These are phyloP conservation scores for Vigna unguiculata DNA, from an alignment of 306 rosid genomes.

Conservation along the genomic window DNA sequence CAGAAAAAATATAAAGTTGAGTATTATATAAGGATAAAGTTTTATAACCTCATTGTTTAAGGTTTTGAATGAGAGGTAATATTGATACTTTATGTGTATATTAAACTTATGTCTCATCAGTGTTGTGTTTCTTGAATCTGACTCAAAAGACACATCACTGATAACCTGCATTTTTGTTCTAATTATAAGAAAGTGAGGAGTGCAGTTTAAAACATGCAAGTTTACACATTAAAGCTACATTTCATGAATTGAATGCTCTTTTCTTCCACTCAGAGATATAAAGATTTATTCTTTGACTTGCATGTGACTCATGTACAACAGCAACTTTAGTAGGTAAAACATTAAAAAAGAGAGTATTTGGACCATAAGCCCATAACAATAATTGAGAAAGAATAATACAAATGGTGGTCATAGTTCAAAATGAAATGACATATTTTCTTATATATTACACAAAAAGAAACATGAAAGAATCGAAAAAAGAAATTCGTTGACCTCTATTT, in stretches of 20 bases:
- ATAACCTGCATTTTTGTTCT: background rate
- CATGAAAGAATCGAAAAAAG: background rate
- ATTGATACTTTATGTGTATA: too few species aligned
- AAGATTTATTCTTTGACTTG: background rate
- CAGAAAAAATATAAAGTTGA: too few species aligned
- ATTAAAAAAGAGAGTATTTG: background rate
- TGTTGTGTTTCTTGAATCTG: too few species aligned
- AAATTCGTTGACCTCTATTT: background rate
- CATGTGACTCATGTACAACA: background rate
- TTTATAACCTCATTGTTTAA: too few species aligned
- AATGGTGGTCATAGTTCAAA: background rate
- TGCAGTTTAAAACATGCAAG: background rate
- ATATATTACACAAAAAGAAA: background rate
- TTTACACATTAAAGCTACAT: constrained; percentile 13
- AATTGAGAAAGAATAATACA: constrained; percentile 21
- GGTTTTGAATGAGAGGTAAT: too few species aligned
- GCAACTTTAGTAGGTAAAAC: background rate
- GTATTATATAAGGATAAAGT: too few species aligned
- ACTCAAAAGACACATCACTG: too few species aligned
- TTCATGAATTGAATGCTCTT: background rate
- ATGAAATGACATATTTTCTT: background rate
- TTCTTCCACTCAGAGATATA: background rate
- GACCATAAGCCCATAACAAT: background rate
- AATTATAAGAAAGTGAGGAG: background rate
- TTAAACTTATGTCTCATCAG: too few species aligned